Evolutionary conservation across 441 rosid genomes (phyloP).

Genomic region (Erodium moschatum): DNA sequence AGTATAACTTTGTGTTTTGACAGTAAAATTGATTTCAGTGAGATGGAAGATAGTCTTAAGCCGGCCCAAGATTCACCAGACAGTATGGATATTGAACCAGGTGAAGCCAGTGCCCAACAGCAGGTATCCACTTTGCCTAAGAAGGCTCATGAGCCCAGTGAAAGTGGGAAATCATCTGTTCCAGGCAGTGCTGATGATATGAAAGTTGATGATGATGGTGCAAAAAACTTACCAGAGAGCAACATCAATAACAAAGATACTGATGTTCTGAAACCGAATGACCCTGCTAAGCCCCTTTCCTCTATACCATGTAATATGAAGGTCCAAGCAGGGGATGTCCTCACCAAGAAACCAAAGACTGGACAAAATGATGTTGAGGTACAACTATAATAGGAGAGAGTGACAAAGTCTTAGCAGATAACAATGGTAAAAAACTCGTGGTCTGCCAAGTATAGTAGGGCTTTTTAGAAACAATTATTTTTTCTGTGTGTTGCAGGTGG

Average conservation of each 20-base stretch:
- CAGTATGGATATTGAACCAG: conserved; percentile 24
- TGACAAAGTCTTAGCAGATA: neutral
- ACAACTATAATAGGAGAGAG: neutral
- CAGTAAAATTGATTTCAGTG: neutral
- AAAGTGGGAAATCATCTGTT: conserved; percentile 28
- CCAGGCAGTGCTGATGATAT: conserved; percentile 22
- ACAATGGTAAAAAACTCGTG: neutral
- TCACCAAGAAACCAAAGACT: neutral
- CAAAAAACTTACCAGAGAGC: conserved; percentile 23
- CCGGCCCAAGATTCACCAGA: conserved; percentile 22
- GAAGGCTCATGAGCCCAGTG: conserved; percentile 24
- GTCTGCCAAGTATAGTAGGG: conserved; percentile 3
- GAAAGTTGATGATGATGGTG: conserved; percentile 21
- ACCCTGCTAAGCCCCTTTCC: conserved; percentile 24
- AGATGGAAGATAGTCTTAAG: neutral
- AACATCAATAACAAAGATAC: conserved; percentile 19
- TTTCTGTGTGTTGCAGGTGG: conserved; percentile 39
- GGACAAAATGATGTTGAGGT: conserved; percentile 54
- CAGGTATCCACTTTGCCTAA: conserved; percentile 23
- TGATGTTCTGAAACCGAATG: conserved; percentile 17
- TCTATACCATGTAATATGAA: conserved; percentile 1
- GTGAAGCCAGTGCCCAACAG: conserved; percentile 27
- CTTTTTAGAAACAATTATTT: conserved; percentile 4
- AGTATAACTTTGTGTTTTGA: neutral
- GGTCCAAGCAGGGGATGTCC: conserved; percentile 29